A percentile compares a stretch with the other conserved stretches of the same genome.
Conservation (phyloP, 1,284 basidiomycete species). For the Boletus smithii region DNA sequence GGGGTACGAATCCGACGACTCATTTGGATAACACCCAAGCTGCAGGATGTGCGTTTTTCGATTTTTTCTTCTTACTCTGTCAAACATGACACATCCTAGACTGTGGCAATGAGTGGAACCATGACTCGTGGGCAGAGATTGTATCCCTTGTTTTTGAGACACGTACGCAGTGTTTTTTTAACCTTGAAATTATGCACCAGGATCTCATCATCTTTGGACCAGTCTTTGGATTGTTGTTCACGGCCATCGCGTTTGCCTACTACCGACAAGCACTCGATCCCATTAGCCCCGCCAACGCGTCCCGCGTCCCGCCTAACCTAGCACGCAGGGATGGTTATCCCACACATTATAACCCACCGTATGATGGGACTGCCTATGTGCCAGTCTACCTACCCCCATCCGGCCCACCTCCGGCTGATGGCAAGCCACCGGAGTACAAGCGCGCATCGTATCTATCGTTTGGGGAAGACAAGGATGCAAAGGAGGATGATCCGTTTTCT, state of each 20-base stretch:
- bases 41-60: conserved; percentile 19
- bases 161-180: conserved; percentile 23
- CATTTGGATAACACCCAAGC: conserved; percentile 15
- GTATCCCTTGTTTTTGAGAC: conserved; percentile 16
- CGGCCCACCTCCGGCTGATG: conserved; percentile 23
- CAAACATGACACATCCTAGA: conserved; percentile 15
- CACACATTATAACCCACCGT: conserved; percentile 42
- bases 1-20: conserved; percentile 18
- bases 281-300: conserved; percentile 37
- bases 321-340: conserved; percentile 30
- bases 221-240: conserved; percentile 59
- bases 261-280: conserved; percentile 73
- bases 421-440: conserved; percentile 34
- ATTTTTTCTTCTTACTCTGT: neutral
- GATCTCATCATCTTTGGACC: neutral
- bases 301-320: conserved; percentile 33
- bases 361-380: conserved; percentile 25
- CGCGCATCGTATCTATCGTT: conserved; percentile 11
- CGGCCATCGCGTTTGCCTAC: conserved; percentile 59
- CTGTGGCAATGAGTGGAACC: conserved; percentile 39
- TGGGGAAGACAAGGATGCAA: conserved; percentile 23
- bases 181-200: neutral
- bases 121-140: conserved; percentile 32
- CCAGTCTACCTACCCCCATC: conserved; percentile 31
- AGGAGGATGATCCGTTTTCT: conserved; percentile 30